Evolutionary conservation across 805 yeast species (phyloP), one percentile per base, ranked within the genome.

Genomic region (Sugiyamaella floridensis): DNA sequence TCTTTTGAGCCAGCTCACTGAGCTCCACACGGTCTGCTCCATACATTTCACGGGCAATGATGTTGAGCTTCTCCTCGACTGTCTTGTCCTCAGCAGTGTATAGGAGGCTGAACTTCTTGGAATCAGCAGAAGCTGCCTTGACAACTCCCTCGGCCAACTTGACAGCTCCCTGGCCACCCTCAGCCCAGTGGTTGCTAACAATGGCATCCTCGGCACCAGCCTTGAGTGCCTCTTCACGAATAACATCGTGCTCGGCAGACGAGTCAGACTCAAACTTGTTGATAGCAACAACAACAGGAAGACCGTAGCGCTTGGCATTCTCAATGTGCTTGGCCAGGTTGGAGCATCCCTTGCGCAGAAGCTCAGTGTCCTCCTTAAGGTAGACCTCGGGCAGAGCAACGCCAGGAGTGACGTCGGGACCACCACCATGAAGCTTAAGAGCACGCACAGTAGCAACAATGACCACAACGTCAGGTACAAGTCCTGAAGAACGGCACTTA

Each of bases 371-470:
- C 73, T 92, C 97, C 59, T 81, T 77, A 40, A 80, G 74, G 73
- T 92, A 92, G 65, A 82, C 97, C 49, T 74, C 75, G 37, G 97
- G 96, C 63, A 92, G 76, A 45, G 92, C 77, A 60, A 82, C 84
- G 54, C 97, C 98, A 11, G 98, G 96, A 66, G 88, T 89, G 58
- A 92, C 97, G 63, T 88, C 95, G 18, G 97, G 90, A 48, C 96
- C 98, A 60, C 97, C 98, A 56, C 98, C 98, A 67, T 92, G 98
- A 52, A 88, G 81, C 72, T 92, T 92, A 71, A 92, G 81, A 18
- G 98, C 98, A 66, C 97, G 80, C 5, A 92, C 93, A 32, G 98
- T 92, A 43, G 98, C 97, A 52, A 92, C 98, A 63, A 92, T 81
- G 46, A 92, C 96, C 52, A 92, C 90, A 45, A 85, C 85, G 68